Conservation (phyloP, 495 filamentous ascomycete species). For the Pseudomonodictys pantanalensis region DNA sequence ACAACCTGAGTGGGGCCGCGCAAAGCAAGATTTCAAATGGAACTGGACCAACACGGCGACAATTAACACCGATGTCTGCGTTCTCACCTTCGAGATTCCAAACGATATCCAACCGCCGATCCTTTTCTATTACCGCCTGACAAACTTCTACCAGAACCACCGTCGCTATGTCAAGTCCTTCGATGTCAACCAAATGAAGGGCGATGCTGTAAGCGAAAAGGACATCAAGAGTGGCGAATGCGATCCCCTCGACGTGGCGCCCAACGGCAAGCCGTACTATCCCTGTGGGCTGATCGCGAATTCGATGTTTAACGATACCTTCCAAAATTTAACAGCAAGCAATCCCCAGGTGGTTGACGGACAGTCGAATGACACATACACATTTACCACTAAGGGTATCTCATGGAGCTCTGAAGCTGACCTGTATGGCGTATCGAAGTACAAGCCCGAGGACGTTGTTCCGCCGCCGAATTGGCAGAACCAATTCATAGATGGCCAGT, state of each 20-base stretch:
- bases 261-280: constrained; percentile 65
- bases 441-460: constrained; percentile 60
- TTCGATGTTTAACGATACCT: constrained; percentile 96
- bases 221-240: constrained; percentile 68
- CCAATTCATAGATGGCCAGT: constrained; percentile 59
- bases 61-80: constrained; percentile 51
- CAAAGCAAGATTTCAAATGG: constrained; percentile 16
- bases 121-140: constrained; percentile 88
- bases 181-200: constrained; percentile 76
- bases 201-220: constrained; percentile 57
- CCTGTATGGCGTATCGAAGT: constrained; percentile 69
- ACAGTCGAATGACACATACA: constrained; percentile 49
- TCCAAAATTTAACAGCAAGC: constrained; percentile 72
- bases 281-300: constrained; percentile 96
- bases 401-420: constrained; percentile 80
- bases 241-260: constrained; percentile 64
- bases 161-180: constrained; percentile 91
- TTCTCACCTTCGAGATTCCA: constrained; percentile 71
- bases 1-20: constrained; percentile 28
- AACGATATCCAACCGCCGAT: constrained; percentile 75
- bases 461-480: constrained; percentile 84
- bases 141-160: constrained; percentile 99
- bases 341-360: constrained; percentile 14
- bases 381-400: constrained; percentile 75
- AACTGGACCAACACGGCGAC: background rate